Conservation (phyloP, 495 filamentous ascomycete species). For the Chaetomium cochliodes region DNA sequence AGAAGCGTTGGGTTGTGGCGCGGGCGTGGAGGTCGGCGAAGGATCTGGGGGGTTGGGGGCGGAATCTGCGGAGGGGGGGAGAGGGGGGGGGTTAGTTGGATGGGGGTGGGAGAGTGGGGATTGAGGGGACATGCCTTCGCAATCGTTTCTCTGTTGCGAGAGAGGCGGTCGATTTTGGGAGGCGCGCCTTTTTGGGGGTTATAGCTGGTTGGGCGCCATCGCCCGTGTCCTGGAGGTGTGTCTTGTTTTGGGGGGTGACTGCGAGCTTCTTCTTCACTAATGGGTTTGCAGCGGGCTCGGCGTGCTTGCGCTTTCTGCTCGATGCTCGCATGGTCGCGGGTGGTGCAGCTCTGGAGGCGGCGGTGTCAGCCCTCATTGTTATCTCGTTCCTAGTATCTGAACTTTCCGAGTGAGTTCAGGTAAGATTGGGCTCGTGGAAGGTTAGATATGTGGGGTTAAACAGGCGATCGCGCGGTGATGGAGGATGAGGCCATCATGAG, state of each 20-base stretch:
- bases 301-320: constrained; percentile 19
- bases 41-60: constrained; percentile 34
- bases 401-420: neutral
- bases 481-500: neutral
- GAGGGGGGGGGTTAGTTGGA: neutral
- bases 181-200: neutral
- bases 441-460: neutral
- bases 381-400: neutral
- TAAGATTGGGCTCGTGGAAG: neutral
- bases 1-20: constrained; percentile 47
- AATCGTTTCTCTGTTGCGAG: constrained; percentile 25
- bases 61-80: constrained; percentile 34
- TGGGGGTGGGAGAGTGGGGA: neutral
- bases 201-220: neutral
- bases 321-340: constrained; percentile 12
- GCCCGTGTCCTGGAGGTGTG: neutral
- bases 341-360: neutral
- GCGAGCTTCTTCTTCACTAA: neutral
- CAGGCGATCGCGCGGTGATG: neutral
- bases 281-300: neutral
- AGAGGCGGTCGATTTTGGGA: neutral
- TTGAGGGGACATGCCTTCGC: constrained; percentile 20
- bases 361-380: constrained; percentile 2
- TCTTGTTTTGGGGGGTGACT: neutral
- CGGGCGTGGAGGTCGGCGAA: constrained; percentile 42